Evolutionary conservation across 352 stramenopile species (phyloP).

Genomic region (Phytophthora chlamydospora): DNA sequence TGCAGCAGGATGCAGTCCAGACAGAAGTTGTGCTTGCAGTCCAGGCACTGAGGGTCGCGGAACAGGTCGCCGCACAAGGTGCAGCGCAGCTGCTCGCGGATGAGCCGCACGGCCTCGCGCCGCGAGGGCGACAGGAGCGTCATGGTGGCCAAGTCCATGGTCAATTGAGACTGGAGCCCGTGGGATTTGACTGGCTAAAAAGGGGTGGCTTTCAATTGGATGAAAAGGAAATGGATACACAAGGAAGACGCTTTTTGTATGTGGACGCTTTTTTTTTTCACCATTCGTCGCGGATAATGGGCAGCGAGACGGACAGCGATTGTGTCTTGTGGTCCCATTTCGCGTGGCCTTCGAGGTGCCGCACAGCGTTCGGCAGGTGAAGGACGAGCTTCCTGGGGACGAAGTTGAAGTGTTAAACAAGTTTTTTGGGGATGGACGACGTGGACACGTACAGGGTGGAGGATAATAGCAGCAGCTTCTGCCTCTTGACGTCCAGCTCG

Average conservation of each 20-base stretch:
- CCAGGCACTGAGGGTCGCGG: slow-evolving; percentile 85
- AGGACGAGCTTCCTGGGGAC: slow-evolving; percentile 64
- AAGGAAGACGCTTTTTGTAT: neutral
- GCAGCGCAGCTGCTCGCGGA: slow-evolving; percentile 82
- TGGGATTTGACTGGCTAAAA: slow-evolving; percentile 25
- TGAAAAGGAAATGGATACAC: slow-evolving; percentile 8
- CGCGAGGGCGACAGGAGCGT: slow-evolving; percentile 62
- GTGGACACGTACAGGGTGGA: slow-evolving; percentile 48
- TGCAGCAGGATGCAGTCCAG: slow-evolving; percentile 74
- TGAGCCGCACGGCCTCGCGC: slow-evolving; percentile 67
- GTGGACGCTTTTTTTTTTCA: slow-evolving; percentile 21
- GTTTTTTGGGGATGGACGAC: neutral
- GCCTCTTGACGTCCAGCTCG: slow-evolving; percentile 79
- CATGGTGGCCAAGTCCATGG: slow-evolving; percentile 33
- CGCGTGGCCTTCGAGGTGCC: slow-evolving; percentile 68
- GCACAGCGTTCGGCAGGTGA: slow-evolving; percentile 76
- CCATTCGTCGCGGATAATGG: slow-evolving; percentile 82
- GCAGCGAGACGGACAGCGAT: slow-evolving; percentile 64
- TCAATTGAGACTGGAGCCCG: neutral
- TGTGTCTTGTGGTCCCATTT: slow-evolving; percentile 70
- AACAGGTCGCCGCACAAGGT: slow-evolving; percentile 73
- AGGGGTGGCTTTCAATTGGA: too few species aligned
- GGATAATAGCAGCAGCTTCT: slow-evolving; percentile 78
- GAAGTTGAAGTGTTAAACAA: slow-evolving; percentile 3
- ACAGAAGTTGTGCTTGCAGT: slow-evolving; percentile 91